Evolutionary conservation across 1,284 basidiomycete species (phyloP).

Genomic region (Cryptococcus sp.): DNA sequence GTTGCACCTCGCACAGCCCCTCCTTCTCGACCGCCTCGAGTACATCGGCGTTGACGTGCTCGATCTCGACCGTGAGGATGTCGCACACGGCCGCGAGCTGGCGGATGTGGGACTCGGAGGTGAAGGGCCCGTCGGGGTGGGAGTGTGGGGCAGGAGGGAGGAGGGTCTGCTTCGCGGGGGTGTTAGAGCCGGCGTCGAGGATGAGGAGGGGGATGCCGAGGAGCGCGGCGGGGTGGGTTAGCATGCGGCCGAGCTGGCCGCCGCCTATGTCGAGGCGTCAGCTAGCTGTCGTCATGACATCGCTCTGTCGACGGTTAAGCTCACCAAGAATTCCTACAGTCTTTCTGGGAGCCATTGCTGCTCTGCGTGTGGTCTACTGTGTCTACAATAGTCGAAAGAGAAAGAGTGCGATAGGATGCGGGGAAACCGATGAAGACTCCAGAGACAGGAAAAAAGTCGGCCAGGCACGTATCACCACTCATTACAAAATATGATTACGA

Average conservation of each 20-base stretch:
- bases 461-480: background rate
- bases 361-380: background rate
- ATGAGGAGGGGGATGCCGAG: constrained; percentile 84
- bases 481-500: background rate
- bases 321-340: constrained; percentile 50
- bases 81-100: constrained; percentile 79
- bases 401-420: background rate
- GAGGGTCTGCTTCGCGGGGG: constrained; percentile 89
- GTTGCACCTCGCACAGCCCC: constrained; percentile 68
- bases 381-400: background rate
- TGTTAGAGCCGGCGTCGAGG: constrained; percentile 73
- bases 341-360: constrained; percentile 41
- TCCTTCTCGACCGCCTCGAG: constrained; percentile 64
- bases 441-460: constrained; percentile 2
- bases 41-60: constrained; percentile 84
- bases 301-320: constrained; percentile 3
- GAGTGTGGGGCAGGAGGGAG: constrained; percentile 55
- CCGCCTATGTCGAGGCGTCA: constrained; percentile 62
- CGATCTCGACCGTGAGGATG: constrained; percentile 93
- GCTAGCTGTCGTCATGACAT: background rate
- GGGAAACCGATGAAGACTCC: background rate
- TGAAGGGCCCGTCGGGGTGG: constrained; percentile 88
- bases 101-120: constrained; percentile 73
- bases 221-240: constrained; percentile 83
- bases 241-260: constrained; percentile 97